Percentiles rank a stretch among this genome's conserved stretches.
Evolutionary conservation across 768 basidiomycete species (phyloP).

Genomic region (Pleurotus djamor): DNA sequence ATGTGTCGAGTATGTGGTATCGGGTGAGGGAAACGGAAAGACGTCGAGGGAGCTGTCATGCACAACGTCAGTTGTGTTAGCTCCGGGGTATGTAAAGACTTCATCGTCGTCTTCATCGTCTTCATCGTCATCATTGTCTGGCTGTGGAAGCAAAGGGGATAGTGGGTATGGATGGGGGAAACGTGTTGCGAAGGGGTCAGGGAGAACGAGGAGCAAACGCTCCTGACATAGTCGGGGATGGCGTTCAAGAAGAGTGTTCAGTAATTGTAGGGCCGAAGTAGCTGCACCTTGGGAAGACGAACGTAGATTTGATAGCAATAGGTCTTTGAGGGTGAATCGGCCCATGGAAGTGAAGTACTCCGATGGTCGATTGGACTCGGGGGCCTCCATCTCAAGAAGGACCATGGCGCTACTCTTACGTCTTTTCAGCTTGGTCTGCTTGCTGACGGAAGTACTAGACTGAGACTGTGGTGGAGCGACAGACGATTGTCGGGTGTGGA

Average conservation of each 20-base stretch:
- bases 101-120: slow-evolving; percentile 54
- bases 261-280: slow-evolving; percentile 77
- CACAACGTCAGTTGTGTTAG: slow-evolving; percentile 15
- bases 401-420: slow-evolving; percentile 89
- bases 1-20: slow-evolving; percentile 75
- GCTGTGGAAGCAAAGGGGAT: slow-evolving; percentile 8
- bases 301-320: slow-evolving; percentile 75
- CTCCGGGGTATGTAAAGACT: slow-evolving; percentile 39
- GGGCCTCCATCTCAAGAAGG: slow-evolving; percentile 84
- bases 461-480: slow-evolving; percentile 29
- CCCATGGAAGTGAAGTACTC: slow-evolving; percentile 87
- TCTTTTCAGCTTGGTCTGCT: slow-evolving; percentile 45
- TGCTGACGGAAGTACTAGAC: slow-evolving; percentile 26
- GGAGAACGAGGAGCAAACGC: slow-evolving; percentile 67
- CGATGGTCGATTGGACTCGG: slow-evolving; percentile 64
- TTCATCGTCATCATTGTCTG: slow-evolving; percentile 47
- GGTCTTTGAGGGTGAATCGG: slow-evolving; percentile 89
- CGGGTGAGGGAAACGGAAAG: slow-evolving; percentile 49
- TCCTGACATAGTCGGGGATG: slow-evolving; percentile 67
- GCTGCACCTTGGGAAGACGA: slow-evolving; percentile 64
- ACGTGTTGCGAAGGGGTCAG: slow-evolving; percentile 70
- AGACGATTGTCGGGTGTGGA: slow-evolving; percentile 41
- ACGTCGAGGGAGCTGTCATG: background rate
- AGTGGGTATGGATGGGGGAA: slow-evolving; percentile 60
- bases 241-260: slow-evolving; percentile 70